Evolutionary conservation across 257 asterid genomes (phyloP), one percentile per base, ranked within the genome.

Genomic region (Nicotiana otophora): DNA sequence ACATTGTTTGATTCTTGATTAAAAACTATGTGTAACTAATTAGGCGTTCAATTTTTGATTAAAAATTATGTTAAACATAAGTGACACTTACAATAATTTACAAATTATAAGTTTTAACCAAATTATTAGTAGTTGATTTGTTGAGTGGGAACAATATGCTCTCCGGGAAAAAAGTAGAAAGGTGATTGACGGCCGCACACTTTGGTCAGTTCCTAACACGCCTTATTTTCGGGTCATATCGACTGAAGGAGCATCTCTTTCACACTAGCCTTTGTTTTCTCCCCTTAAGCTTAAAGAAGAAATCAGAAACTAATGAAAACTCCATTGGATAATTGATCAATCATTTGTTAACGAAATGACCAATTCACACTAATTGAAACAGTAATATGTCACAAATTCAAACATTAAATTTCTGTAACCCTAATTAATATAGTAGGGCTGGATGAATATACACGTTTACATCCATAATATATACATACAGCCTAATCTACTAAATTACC

Each of bases 151-250:
- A 57, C 26, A 48, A 74, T 51, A 74, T 51, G 42, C 3, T 51
- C 80, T 14, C 26, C 9, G 46, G 2, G 0, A 9, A 48, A 75
- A 23, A 75, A 67, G 15, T 20, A 14, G 63, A 75, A 75, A 75
- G 80, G 63, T 51, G 17, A 75, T 75, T 51, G 62, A 75, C 80
- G 63, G 80, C 80, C 28, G 42, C 79, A 70, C 68, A 63, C 78
- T 30, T 64, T 63, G 34, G 16, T 11, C 7, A 58, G 64, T 58
- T 58, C 12, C 66, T 61, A 61, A 28, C 72, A 14, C 74, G 31
- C 66, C 31, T 61, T 61, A 20, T 20, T 61, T 61, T 61, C 31
- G 5, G 66, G 16, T 61, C 14, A 8, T 20, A 20, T 61, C 66
- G 10, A 57, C 63, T 19, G 63, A 57, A 57, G 8, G 6, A 17